These are phyloP conservation scores for Cladosporium sphaerospermum DNA, from an alignment of 2,329 filamentous ascomycete species.

Conservation along the genomic window DNA sequence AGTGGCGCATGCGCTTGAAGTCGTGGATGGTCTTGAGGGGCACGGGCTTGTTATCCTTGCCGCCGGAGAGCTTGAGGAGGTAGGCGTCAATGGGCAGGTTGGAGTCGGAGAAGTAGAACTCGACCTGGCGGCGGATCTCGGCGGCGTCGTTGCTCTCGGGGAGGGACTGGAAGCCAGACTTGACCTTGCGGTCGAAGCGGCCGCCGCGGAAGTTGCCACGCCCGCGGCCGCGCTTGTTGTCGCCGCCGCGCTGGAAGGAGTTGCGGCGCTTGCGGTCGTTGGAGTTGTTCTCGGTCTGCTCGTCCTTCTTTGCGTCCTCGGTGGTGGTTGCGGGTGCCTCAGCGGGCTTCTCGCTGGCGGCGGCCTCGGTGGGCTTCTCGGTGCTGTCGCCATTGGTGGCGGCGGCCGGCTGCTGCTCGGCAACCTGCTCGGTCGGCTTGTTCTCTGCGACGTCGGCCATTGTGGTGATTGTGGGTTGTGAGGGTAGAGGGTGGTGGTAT, in stretches of 20 bases:
- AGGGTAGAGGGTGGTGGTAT: background rate
- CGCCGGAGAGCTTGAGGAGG: conserved; percentile 71
- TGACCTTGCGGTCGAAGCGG: conserved; percentile 8
- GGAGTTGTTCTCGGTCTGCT: conserved; percentile 17
- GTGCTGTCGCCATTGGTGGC: conserved; percentile 14
- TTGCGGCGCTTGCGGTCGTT: conserved; percentile 16
- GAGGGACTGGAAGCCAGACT: conserved; percentile 37
- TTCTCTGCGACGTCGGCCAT: conserved; percentile 15
- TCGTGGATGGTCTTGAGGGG: conserved; percentile 68
- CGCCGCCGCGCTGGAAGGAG: conserved; percentile 12
- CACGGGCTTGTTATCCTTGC: conserved; percentile 74
- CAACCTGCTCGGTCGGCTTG: conserved; percentile 11
- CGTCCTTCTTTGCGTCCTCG: conserved; percentile 14
- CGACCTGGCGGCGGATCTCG: conserved; percentile 83
- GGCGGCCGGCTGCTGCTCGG: conserved; percentile 14
- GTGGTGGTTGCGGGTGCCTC: conserved; percentile 14
- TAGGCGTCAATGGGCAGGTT: conserved; percentile 87
- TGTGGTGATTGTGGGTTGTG: background rate
- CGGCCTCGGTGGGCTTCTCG: conserved; percentile 17
- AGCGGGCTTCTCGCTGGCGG: conserved; percentile 9
- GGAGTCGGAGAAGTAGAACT: conserved; percentile 92
- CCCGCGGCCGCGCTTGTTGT: conserved; percentile 9
- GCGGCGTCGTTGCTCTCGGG: conserved; percentile 70
- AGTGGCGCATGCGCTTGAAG: conserved; percentile 95
- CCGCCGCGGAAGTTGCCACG: conserved; percentile 6